Percentiles rank a stretch among this genome's conserved stretches.
These are phyloP conservation scores for Boletus sp. DNA, from an alignment of 768 basidiomycete species.

Conservation along the genomic window DNA sequence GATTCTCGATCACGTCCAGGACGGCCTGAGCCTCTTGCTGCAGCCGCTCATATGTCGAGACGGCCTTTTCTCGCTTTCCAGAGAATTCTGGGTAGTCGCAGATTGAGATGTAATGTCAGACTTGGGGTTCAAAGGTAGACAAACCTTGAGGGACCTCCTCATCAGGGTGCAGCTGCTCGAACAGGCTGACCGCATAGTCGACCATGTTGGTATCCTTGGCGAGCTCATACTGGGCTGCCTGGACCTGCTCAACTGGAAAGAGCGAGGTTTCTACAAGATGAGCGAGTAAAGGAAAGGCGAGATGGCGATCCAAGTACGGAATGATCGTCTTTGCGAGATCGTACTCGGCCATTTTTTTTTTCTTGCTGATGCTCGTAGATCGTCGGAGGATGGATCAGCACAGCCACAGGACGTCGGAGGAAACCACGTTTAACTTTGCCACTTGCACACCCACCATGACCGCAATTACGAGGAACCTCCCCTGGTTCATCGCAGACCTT, in stretches of 20 bases:
- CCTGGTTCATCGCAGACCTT: slow-evolving; percentile 78
- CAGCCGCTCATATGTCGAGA: slow-evolving; percentile 79
- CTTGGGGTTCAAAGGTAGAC: slow-evolving; percentile 12
- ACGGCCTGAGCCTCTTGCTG: slow-evolving; percentile 91
- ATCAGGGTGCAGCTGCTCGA: slow-evolving; percentile 73
- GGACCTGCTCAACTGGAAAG: slow-evolving; percentile 77
- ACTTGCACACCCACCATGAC: slow-evolving; percentile 49
- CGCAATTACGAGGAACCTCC: slow-evolving; percentile 77
- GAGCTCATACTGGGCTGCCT: slow-evolving; percentile 93
- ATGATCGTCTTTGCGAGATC: slow-evolving; percentile 91
- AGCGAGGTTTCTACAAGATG: slow-evolving; percentile 75
- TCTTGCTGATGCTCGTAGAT: neutral
- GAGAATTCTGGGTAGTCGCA: slow-evolving; percentile 63
- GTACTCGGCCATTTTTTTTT: slow-evolving; percentile 70
- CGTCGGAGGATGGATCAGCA: slow-evolving; percentile 10
- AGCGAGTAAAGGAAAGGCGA: slow-evolving; percentile 87
- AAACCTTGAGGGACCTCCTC: slow-evolving; percentile 66
- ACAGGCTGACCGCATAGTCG: slow-evolving; percentile 83
- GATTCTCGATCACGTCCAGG: slow-evolving; percentile 93
- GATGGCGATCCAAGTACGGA: slow-evolving; percentile 90
- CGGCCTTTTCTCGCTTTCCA: slow-evolving; percentile 74
- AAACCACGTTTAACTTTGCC: slow-evolving; percentile 1
- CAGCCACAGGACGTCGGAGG: slow-evolving; percentile 19
- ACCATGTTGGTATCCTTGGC: slow-evolving; percentile 98
- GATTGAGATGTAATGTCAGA: neutral